Evolutionary conservation across 2,329 filamentous ascomycete genomes (phyloP).

Genomic region (Arthrinium phaeospermum): DNA sequence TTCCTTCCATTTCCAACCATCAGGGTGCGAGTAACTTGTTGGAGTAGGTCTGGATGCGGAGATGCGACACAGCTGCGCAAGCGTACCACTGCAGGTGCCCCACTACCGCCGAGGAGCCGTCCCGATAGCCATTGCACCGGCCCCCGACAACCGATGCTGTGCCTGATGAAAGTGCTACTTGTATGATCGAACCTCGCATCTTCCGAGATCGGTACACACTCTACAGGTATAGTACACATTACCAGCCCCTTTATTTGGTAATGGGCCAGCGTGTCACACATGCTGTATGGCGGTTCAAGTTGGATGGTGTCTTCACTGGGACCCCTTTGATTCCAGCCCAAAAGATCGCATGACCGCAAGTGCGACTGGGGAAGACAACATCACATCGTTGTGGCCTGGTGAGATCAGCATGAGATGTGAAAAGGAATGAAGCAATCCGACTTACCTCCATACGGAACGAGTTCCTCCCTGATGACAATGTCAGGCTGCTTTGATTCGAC

Average conservation of each 20-base stretch:
- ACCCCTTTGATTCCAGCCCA: constrained; percentile 37
- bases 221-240: not conserved
- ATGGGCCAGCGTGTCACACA: too few species aligned
- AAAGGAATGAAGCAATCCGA: constrained; percentile 23
- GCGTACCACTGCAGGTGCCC: not conserved
- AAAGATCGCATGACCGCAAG: constrained; percentile 72
- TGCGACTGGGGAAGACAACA: constrained; percentile 67
- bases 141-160: not conserved
- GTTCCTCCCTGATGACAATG: constrained; percentile 58
- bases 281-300: not conserved
- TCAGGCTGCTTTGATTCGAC: constrained; percentile 49
- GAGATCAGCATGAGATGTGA: constrained; percentile 25
- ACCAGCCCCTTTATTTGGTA: too few species aligned
- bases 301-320: not conserved
- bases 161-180: not conserved
- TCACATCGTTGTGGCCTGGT: constrained; percentile 72
- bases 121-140: constrained; percentile 1
- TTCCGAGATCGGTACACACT: not conserved
- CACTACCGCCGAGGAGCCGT: not conserved
- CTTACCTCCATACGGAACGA: constrained; percentile 61
- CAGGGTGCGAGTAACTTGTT: not conserved
- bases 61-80: constrained; percentile 4
- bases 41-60: not conserved
- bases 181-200: not conserved
- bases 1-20: not conserved